These are phyloP conservation scores for Calonectria henricotiae DNA, from an alignment of 2,329 filamentous ascomycete genomes.

Conservation along the genomic window DNA sequence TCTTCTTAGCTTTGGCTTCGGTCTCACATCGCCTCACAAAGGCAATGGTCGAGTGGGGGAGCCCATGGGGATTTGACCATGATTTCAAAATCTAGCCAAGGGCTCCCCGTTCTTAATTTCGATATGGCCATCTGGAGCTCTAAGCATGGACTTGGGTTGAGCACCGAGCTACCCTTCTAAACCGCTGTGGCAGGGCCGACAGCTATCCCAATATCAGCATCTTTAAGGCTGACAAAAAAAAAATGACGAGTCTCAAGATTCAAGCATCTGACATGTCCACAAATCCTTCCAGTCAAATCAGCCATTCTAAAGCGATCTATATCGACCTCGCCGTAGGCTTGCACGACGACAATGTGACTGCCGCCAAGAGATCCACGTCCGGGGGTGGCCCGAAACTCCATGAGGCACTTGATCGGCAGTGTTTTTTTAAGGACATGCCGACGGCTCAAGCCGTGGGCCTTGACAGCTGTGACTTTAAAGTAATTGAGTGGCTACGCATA, in stretches of 20 bases:
- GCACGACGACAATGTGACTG: neutral
- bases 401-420: slow-evolving; percentile 6
- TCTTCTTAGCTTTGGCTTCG: neutral
- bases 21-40: neutral
- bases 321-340: too few relatives aligned
- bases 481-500: slow-evolving; percentile 16
- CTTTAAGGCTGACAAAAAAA: slow-evolving; percentile 14
- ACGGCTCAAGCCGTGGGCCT: slow-evolving; percentile 19
- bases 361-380: slow-evolving; percentile 16
- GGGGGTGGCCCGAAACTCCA: slow-evolving; percentile 14
- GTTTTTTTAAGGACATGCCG: slow-evolving; percentile 11
- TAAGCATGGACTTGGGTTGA: neutral
- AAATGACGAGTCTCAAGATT: neutral
- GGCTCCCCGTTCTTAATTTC: neutral
- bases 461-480: slow-evolving; percentile 7
- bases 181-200: neutral
- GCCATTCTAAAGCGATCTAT: neutral
- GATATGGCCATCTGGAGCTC: neutral
- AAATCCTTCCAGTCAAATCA: neutral
- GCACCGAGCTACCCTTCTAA: neutral
- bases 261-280: neutral
- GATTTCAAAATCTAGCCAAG: neutral
- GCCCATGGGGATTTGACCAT: neutral
- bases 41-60: neutral
- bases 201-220: slow-evolving; percentile 12